A percentile compares a stretch with the other conserved stretches of the same genome.
Conservation (phyloP, 768 basidiomycete species). For the Austroboletus festivus region DNA sequence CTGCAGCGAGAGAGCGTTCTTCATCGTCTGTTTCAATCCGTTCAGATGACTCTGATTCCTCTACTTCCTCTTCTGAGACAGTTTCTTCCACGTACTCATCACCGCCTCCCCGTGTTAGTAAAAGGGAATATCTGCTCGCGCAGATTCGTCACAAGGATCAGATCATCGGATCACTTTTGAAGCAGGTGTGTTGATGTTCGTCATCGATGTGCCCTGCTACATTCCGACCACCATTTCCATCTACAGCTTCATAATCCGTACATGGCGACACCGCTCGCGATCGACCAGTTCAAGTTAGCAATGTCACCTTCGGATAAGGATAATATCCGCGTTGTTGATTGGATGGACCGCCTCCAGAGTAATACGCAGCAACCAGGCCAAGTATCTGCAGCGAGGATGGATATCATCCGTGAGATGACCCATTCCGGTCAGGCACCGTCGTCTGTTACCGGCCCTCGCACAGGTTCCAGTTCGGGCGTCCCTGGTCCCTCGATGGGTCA, state of each 20-base stretch:
- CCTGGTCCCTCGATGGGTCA: not conserved
- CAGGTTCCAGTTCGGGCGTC: not conserved
- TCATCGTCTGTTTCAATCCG: constrained; percentile 14
- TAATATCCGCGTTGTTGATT: constrained; percentile 66
- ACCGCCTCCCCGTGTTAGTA: constrained; percentile 45
- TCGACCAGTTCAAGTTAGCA: constrained; percentile 75
- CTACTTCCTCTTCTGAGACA: constrained; percentile 36
- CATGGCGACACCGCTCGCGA: constrained; percentile 72
- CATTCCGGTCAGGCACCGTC: constrained; percentile 25
- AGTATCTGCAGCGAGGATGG: constrained; percentile 28
- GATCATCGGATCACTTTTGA: constrained; percentile 80
- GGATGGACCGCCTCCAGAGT: constrained; percentile 68
- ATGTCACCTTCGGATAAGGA: constrained; percentile 72
- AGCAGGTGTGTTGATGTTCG: constrained; percentile 51
- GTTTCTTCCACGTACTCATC: constrained; percentile 34
- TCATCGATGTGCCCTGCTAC: not conserved
- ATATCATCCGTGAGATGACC: constrained; percentile 29
- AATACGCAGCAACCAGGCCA: constrained; percentile 52
- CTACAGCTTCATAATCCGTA: constrained; percentile 70
- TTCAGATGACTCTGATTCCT: constrained; percentile 29
- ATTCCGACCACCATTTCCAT: not conserved
- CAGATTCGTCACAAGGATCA: constrained; percentile 86
- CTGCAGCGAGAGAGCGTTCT: constrained; percentile 15
- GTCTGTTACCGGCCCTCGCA: not conserved
- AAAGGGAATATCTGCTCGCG: constrained; percentile 81